These are phyloP conservation scores for Trametes hirsuta DNA, from an alignment of 1,284 basidiomycete genomes.

Conservation along the genomic window DNA sequence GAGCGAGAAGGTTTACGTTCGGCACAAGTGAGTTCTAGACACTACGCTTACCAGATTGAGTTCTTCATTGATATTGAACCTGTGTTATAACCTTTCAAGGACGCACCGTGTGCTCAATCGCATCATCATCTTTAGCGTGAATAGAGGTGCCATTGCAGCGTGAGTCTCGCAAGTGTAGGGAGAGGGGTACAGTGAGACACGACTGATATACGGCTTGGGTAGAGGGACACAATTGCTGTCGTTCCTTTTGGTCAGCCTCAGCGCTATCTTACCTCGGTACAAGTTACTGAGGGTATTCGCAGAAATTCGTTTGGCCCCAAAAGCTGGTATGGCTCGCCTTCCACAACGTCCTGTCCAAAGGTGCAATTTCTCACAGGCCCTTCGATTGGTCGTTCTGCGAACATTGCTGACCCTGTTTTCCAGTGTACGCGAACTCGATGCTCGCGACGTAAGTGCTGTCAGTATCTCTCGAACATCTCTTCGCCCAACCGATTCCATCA, in stretches of 20 bases:
- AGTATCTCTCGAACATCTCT: background rate
- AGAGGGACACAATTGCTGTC: conserved; percentile 19
- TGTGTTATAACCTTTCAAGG: background rate
- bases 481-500: background rate
- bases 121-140: conserved; percentile 22
- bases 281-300: background rate
- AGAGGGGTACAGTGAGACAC: background rate
- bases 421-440: conserved; percentile 24
- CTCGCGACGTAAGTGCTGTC: conserved; percentile 18
- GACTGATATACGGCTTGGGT: background rate
- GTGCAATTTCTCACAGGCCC: background rate
- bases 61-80: background rate
- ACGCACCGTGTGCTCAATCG: conserved; percentile 20
- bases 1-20: conserved; percentile 16
- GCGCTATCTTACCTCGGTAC: background rate
- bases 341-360: conserved; percentile 21
- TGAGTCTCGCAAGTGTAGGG: background rate
- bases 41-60: background rate
- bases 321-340: conserved; percentile 23
- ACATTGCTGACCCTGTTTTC: background rate
- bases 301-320: conserved; percentile 20
- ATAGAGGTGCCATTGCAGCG: conserved; percentile 24
- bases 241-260: conserved; percentile 8
- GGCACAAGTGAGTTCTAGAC: conserved; percentile 1
- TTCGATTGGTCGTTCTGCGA: background rate